Conservation (phyloP, 805 yeast species). For the Candida railenensis region DNA sequence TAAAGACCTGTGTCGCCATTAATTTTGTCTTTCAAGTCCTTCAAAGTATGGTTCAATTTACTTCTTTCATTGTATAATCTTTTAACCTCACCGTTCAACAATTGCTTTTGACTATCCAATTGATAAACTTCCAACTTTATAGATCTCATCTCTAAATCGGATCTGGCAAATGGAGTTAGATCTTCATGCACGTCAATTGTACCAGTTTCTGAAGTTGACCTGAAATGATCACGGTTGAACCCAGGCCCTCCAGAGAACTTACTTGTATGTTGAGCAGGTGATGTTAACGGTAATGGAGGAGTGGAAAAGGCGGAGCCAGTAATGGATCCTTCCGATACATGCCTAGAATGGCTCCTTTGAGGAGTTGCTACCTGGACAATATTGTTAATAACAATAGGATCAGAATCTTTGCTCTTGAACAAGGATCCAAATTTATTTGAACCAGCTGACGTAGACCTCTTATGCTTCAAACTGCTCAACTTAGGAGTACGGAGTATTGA, state of each 20-base stretch:
- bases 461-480: slow-evolving; percentile 33
- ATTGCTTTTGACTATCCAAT: slow-evolving; percentile 25
- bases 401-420: slow-evolving; percentile 28
- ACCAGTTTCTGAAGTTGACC: slow-evolving; percentile 45
- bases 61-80: slow-evolving; percentile 27
- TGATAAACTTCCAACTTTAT: slow-evolving; percentile 41
- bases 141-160: slow-evolving; percentile 38
- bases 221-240: slow-evolving; percentile 27
- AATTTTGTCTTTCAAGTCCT: slow-evolving; percentile 30
- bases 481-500: slow-evolving; percentile 31
- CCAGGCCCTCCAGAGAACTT: slow-evolving; percentile 3
- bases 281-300: slow-evolving; percentile 41
- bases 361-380: slow-evolving; percentile 9
- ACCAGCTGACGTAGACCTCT: slow-evolving; percentile 38
- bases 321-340: slow-evolving; percentile 40
- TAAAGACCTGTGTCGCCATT: slow-evolving; percentile 41
- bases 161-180: slow-evolving; percentile 4
- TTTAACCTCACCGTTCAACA: slow-evolving; percentile 23
- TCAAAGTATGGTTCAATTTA: slow-evolving; percentile 10
- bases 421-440: slow-evolving; percentile 27
- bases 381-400: neutral
- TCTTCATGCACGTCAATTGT: slow-evolving; percentile 5
- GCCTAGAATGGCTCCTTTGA: slow-evolving; percentile 29
- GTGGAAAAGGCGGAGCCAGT: slow-evolving; percentile 37
- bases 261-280: slow-evolving; percentile 15